Percentiles rank a stretch among this genome's conserved stretches.
phyloP scores from a whole-genome alignment of 352 stramenopile species.

The Pythium rhizo-oryzae region DNA sequence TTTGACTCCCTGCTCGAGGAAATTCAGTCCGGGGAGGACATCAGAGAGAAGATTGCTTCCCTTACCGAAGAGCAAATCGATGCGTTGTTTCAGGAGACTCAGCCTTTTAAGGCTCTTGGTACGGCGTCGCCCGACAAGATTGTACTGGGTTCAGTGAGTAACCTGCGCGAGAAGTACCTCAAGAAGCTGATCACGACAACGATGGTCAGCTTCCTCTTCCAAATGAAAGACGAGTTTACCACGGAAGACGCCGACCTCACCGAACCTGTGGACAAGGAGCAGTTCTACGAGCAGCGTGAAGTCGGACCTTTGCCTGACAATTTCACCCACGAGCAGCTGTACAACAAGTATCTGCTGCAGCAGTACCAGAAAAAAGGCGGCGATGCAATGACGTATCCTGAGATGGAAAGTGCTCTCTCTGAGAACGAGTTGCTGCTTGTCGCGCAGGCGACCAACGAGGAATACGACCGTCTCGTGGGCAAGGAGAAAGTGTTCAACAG shows the following conservation, averaged over 20 bases:
- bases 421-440: too few relatives aligned
- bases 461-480: too few relatives aligned
- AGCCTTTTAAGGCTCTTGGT: slow-evolving; percentile 1
- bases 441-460: too few relatives aligned
- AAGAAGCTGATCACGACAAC: slow-evolving; percentile 10
- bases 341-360: too few relatives aligned
- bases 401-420: too few relatives aligned
- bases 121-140: not conserved
- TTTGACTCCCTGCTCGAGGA: not conserved
- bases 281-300: not conserved
- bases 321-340: not conserved
- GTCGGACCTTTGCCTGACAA: not conserved
- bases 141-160: slow-evolving; percentile 1
- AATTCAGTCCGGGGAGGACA: not conserved
- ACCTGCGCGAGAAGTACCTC: slow-evolving; percentile 4
- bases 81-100: slow-evolving; percentile 5
- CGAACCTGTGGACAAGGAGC: not conserved
- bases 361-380: too few relatives aligned
- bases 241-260: not conserved
- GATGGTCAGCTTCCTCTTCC: slow-evolving; percentile 5
- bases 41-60: not conserved
- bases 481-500: slow-evolving; percentile 5
- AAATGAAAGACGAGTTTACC: slow-evolving; percentile 5
- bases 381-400: too few relatives aligned
- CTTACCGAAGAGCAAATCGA: slow-evolving; percentile 3